Evolutionary conservation across 2,329 filamentous ascomycete species (phyloP).

Genomic region (Nothopassalora personata): DNA sequence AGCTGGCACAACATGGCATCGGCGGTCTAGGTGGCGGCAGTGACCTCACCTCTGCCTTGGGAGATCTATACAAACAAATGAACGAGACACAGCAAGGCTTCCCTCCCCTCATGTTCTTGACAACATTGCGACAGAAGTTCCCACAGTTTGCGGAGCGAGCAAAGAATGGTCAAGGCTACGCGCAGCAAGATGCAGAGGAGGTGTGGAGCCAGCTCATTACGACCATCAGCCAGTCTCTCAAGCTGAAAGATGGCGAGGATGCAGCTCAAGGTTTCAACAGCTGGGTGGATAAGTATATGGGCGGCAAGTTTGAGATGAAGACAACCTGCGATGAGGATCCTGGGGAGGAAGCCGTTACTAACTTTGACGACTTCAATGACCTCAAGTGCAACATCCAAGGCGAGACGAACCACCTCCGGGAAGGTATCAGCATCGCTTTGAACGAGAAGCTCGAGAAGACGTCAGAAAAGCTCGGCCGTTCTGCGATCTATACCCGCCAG

Average conservation of each 20-base stretch:
- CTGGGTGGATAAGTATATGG: conserved; percentile 78
- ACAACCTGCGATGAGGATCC: conserved; percentile 83
- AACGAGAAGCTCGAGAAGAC: conserved; percentile 88
- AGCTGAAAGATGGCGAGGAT: conserved; percentile 50
- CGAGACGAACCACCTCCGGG: conserved; percentile 81
- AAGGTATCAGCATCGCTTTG: conserved; percentile 77
- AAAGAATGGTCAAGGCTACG: conserved; percentile 75
- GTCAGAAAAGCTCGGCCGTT: conserved; percentile 69
- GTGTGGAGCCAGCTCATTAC: conserved; percentile 94
- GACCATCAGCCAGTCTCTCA: conserved; percentile 73
- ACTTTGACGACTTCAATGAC: conserved; percentile 77
- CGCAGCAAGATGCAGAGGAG: conserved; percentile 98
- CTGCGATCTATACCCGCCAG: conserved; percentile 82
- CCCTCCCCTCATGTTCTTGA: conserved; percentile 75
- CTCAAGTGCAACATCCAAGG: conserved; percentile 92
- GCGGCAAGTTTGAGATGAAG: conserved; percentile 70
- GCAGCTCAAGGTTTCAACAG: conserved; percentile 57
- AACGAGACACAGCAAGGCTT: conserved; percentile 82
- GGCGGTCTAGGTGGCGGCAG: conserved; percentile 54
- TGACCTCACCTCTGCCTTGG: conserved; percentile 71
- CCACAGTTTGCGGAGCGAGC: conserved; percentile 91
- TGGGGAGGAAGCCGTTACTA: conserved; percentile 62
- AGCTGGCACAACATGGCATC: conserved; percentile 48
- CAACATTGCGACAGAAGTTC: conserved; percentile 69
- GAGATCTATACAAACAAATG: conserved; percentile 85